These are phyloP conservation scores for Croton setiger DNA, from an alignment of 441 rosid genomes.

Conservation along the genomic window DNA sequence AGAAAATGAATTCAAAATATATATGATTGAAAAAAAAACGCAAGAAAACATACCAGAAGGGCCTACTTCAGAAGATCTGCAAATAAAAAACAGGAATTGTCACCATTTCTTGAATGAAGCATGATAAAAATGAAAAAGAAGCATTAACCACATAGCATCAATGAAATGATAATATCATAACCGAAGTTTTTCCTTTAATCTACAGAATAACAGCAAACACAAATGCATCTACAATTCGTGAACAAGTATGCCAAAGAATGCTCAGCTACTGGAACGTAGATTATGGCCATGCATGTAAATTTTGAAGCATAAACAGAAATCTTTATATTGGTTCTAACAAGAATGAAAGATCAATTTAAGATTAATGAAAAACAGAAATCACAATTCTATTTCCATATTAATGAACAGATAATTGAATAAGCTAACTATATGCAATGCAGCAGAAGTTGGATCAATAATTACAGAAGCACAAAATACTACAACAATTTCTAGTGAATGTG, in stretches of 20 bases:
- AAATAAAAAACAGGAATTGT: slow-evolving; percentile 7
- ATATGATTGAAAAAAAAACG: too few species aligned
- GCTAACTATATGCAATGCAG: too few species aligned
- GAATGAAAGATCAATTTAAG: background rate
- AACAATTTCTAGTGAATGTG: slow-evolving; percentile 10
- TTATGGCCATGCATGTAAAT: background rate
- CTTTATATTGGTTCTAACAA: background rate
- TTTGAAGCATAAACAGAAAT: background rate
- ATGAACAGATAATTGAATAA: background rate
- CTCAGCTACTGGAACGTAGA: background rate
- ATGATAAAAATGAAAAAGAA: slow-evolving; percentile 6
- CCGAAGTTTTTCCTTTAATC: background rate
- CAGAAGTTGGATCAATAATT: too few species aligned
- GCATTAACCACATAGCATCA: background rate
- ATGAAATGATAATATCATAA: background rate
- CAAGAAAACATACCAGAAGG: slow-evolving; percentile 61
- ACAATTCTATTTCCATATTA: background rate
- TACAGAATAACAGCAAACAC: background rate
- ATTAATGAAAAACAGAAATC: background rate
- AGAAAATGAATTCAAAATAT: too few species aligned
- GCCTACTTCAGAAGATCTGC: slow-evolving; percentile 70
- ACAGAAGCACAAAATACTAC: background rate
- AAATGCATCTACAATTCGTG: background rate
- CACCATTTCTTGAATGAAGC: slow-evolving; percentile 13
- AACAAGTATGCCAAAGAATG: background rate